These are phyloP conservation scores for Pestalotiopsis sp. DNA, from an alignment of 2,329 filamentous ascomycete genomes.

Conservation along the genomic window DNA sequence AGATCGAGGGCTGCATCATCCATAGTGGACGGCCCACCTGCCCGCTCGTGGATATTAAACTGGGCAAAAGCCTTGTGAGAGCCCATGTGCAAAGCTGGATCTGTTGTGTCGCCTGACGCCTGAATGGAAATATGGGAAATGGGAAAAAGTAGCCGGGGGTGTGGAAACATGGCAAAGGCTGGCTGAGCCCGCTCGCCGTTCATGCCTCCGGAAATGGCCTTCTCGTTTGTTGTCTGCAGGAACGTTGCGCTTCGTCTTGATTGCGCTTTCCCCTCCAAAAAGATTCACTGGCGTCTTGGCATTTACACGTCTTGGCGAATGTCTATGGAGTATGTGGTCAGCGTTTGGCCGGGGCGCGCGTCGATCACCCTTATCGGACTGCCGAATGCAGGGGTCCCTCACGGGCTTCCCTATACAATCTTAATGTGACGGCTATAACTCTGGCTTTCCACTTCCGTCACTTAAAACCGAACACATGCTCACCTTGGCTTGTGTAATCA, in stretches of 20 bases:
- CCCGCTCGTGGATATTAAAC: not conserved
- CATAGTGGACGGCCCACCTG: constrained; percentile 1
- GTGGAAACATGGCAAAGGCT: not conserved
- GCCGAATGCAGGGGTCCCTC: constrained; percentile 7
- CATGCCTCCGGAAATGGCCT: not conserved
- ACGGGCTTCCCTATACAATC: constrained; percentile 8
- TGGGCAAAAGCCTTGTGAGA: constrained; percentile 1
- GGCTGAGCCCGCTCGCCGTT: not conserved
- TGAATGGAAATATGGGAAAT: not conserved
- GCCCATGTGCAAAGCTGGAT: constrained; percentile 2
- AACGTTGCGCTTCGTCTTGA: constrained; percentile 10
- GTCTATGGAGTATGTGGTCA: not conserved
- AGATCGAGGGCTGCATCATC: not conserved
- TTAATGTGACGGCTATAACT: constrained; percentile 8
- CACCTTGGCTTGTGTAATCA: constrained; percentile 2
- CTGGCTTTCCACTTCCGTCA: constrained; percentile 9
- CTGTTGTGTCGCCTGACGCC: not conserved
- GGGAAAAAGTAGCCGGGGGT: not conserved
- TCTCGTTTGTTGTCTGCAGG: constrained; percentile 4
- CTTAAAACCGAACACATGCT: not conserved
- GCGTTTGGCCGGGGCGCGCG: not conserved
- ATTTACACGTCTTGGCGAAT: not conserved
- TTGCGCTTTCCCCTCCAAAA: not conserved
- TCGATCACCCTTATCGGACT: constrained; percentile 11
- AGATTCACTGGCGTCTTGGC: not conserved